A percentile compares a stretch with the other conserved stretches of the same genome.
These are phyloP conservation scores for Eudorina sp. DNA, from an alignment of 139 green algal genomes.

Conservation along the genomic window DNA sequence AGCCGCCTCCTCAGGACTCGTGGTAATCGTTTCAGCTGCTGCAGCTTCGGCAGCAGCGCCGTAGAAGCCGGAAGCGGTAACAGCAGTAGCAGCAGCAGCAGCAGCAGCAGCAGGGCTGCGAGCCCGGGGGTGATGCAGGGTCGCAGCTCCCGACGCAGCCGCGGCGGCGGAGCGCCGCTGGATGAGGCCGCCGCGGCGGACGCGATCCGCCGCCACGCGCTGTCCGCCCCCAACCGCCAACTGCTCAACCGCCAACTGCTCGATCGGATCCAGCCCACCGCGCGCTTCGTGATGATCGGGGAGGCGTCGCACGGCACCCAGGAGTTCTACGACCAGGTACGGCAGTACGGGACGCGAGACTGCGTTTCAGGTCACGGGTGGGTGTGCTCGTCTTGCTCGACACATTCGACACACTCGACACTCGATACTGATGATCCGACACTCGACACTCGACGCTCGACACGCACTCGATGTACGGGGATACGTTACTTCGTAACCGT, in stretches of 20 bases:
- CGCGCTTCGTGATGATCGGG: conserved; percentile 45
- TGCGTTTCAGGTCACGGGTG: too few relatives aligned
- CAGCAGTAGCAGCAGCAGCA: not conserved
- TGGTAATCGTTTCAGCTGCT: too few relatives aligned
- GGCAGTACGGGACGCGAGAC: not conserved
- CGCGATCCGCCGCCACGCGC: not conserved
- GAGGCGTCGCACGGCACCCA: conserved; percentile 76
- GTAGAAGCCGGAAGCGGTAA: too few relatives aligned
- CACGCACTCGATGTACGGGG: too few relatives aligned
- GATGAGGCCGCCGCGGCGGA: conserved; percentile 17
- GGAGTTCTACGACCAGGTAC: conserved; percentile 69
- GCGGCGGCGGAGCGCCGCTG: not conserved
- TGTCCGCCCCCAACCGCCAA: not conserved
- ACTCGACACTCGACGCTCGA: too few relatives aligned
- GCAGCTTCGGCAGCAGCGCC: too few relatives aligned
- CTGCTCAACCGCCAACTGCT: not conserved
- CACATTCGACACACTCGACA: too few relatives aligned
- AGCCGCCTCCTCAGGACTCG: too few relatives aligned
- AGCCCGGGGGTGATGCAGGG: not conserved
- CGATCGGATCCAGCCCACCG: not conserved
- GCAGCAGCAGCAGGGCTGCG: not conserved
- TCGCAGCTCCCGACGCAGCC: not conserved
- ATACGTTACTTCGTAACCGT: too few relatives aligned
- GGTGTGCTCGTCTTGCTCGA: too few relatives aligned
- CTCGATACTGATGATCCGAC: too few relatives aligned